These are phyloP conservation scores for Oldenlandia corymbosa DNA, from an alignment of 257 asterid genomes.

Conservation along the genomic window DNA sequence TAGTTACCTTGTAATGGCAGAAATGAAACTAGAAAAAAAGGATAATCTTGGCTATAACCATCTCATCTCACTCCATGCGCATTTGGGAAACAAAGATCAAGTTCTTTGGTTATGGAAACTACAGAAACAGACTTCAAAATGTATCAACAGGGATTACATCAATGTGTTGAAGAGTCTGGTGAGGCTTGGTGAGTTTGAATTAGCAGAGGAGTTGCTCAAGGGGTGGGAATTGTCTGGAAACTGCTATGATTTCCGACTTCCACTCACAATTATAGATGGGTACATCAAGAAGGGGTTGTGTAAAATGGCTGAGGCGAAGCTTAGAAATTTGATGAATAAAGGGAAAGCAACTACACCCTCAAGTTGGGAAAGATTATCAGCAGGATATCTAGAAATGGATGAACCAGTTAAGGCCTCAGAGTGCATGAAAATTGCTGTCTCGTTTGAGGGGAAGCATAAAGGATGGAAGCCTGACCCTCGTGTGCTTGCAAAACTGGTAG, in stretches of 20 bases:
- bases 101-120: conserved; percentile 60
- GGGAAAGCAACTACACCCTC: conserved; percentile 35
- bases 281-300: conserved; percentile 41
- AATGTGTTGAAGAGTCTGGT: conserved; percentile 56
- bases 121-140: conserved; percentile 40
- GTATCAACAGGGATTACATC: conserved; percentile 57
- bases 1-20: conserved; percentile 48
- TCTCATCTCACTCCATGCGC: conserved; percentile 67
- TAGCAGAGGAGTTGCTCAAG: conserved; percentile 52
- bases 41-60: conserved; percentile 56
- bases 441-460: conserved; percentile 25
- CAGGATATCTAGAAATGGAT: conserved; percentile 52
- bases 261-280: conserved; percentile 42
- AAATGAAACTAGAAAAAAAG: conserved; percentile 45
- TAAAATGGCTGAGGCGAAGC: conserved; percentile 57
- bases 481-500: conserved; percentile 27
- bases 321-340: conserved; percentile 32
- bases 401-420: conserved; percentile 39
- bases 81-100: conserved; percentile 48
- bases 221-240: conserved; percentile 78
- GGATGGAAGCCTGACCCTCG: conserved; percentile 34
- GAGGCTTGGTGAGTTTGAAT: conserved; percentile 57
- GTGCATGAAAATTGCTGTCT: conserved; percentile 42
- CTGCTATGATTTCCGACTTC: conserved; percentile 62
- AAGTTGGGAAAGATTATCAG: conserved; percentile 53